A percentile compares a stretch with the other conserved stretches of the same genome.
Conservation (phyloP, 305 asterid genomes). For the Solanum hybrid region DNA sequence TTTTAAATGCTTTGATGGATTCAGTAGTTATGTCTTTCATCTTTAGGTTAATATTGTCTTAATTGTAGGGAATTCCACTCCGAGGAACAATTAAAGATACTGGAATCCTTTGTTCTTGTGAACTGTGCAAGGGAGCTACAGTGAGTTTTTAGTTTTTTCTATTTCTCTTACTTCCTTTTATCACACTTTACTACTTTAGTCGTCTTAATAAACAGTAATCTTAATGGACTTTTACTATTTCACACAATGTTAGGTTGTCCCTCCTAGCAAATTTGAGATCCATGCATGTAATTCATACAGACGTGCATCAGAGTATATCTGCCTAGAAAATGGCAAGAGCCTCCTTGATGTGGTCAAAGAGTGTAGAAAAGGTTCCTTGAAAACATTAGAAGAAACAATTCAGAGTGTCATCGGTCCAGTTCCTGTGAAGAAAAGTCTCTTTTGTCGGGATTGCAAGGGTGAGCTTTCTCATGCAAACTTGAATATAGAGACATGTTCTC, state of each 20-base stretch:
- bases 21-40: not conserved
- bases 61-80: slow-evolving; percentile 72
- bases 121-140: slow-evolving; percentile 62
- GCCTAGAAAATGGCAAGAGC: slow-evolving; percentile 93
- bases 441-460: slow-evolving; percentile 75
- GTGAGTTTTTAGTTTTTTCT: slow-evolving; percentile 29
- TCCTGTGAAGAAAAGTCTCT: slow-evolving; percentile 63
- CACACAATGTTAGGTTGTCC: slow-evolving; percentile 45
- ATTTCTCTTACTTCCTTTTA: slow-evolving; percentile 6
- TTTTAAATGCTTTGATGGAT: not conserved
- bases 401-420: slow-evolving; percentile 71
- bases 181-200: not conserved
- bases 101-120: slow-evolving; percentile 88
- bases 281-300: slow-evolving; percentile 92
- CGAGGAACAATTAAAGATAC: slow-evolving; percentile 84
- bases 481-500: slow-evolving; percentile 2
- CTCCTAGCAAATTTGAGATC: slow-evolving; percentile 93
- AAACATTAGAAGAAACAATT: slow-evolving; percentile 70
- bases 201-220: not conserved
- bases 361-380: slow-evolving; percentile 65
- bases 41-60: slow-evolving; percentile 12
- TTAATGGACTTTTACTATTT: not conserved
- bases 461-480: slow-evolving; percentile 22
- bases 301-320: slow-evolving; percentile 91
- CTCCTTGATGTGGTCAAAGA: slow-evolving; percentile 91